These are phyloP conservation scores for Parathielavia hyrcaniae DNA, from an alignment of 495 filamentous ascomycete species.

Conservation along the genomic window DNA sequence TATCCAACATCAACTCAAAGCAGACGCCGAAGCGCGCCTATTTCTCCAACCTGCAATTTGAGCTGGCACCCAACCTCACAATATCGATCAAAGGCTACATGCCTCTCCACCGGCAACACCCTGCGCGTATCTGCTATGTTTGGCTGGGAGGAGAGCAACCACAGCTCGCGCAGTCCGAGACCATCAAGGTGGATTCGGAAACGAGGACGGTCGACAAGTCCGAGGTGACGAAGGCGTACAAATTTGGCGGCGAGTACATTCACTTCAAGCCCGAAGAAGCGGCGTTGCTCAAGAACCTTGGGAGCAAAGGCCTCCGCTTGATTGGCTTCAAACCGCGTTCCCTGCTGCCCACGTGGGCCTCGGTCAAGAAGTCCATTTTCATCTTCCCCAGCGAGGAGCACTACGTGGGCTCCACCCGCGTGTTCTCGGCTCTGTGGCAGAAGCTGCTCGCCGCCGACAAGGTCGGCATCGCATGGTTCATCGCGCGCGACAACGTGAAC, in stretches of 20 bases:
- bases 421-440: conserved; percentile 85
- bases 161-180: conserved; percentile 69
- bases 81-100: conserved; percentile 94
- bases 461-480: conserved; percentile 82
- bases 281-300: conserved; percentile 64
- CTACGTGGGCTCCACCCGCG: conserved; percentile 82
- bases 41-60: conserved; percentile 77
- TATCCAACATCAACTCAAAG: conserved; percentile 87
- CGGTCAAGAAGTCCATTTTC: conserved; percentile 76
- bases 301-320: conserved; percentile 68
- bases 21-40: conserved; percentile 79
- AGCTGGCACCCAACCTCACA: conserved; percentile 74
- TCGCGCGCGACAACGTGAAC: conserved; percentile 69
- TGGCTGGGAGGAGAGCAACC: conserved; percentile 77
- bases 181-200: conserved; percentile 67
- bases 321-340: conserved; percentile 87
- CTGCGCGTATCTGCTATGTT: conserved; percentile 73
- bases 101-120: conserved; percentile 73
- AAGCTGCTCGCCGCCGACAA: conserved; percentile 74
- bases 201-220: conserved; percentile 69
- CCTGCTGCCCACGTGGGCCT: conserved; percentile 76
- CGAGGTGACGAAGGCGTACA: conserved; percentile 88
- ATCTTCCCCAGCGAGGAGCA: conserved; percentile 92
- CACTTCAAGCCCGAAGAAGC: conserved; percentile 79
- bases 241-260: conserved; percentile 87